These are phyloP conservation scores for Phyllosticta ampelicida DNA, from an alignment of 2,329 filamentous ascomycete genomes.

Conservation along the genomic window DNA sequence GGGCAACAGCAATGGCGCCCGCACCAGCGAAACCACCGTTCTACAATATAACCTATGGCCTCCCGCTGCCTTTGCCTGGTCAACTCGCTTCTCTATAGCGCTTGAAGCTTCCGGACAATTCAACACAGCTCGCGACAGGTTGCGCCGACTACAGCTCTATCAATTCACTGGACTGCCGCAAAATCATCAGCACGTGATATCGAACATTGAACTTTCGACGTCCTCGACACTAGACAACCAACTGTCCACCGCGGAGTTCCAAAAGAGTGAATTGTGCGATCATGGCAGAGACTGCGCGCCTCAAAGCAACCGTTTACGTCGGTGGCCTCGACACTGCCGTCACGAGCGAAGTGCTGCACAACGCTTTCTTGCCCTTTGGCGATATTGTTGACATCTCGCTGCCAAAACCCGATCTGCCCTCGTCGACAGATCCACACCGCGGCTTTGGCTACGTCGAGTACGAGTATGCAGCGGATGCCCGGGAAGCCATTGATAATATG, in stretches of 20 bases:
- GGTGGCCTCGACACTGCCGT: constrained; percentile 76
- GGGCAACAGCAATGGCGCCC: neutral
- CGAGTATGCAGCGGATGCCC: constrained; percentile 72
- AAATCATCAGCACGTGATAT: constrained; percentile 12
- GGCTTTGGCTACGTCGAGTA: constrained; percentile 97
- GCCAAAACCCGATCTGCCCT: constrained; percentile 76
- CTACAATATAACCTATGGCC: neutral
- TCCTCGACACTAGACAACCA: neutral
- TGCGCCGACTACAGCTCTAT: neutral
- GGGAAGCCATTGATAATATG: constrained; percentile 98
- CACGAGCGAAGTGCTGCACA: constrained; percentile 63
- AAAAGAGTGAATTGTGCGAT: constrained; percentile 13
- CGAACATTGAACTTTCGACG: constrained; percentile 1
- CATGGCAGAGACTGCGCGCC: constrained; percentile 74
- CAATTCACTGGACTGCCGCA: neutral
- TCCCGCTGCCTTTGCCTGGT: neutral
- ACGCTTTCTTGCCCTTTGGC: constrained; percentile 93
- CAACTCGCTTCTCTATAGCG: neutral
- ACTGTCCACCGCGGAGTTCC: neutral
- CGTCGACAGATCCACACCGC: constrained; percentile 67
- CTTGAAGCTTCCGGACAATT: neutral
- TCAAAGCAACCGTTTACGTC: constrained; percentile 88
- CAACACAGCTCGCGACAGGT: neutral
- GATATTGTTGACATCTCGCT: constrained; percentile 87
- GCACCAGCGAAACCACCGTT: neutral